These are phyloP conservation scores for Lactarius tabidus DNA, from an alignment of 768 basidiomycete species.

Conservation along the genomic window DNA sequence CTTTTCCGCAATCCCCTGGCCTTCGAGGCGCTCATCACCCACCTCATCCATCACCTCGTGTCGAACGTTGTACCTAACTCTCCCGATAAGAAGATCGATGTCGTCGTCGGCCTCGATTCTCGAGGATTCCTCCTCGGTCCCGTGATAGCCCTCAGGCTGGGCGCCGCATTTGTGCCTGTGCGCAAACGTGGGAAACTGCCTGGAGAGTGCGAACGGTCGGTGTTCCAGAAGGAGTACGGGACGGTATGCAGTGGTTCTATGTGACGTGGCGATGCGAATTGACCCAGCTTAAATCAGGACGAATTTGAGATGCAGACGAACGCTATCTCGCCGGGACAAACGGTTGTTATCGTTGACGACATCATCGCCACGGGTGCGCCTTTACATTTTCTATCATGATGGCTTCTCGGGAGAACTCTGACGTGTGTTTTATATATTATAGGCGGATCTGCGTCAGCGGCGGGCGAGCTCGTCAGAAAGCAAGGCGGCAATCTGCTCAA, in stretches of 20 bases:
- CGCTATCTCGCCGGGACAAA: slow-evolving; percentile 77
- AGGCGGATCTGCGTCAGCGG: slow-evolving; percentile 94
- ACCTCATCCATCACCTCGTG: slow-evolving; percentile 80
- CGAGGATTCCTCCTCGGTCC: slow-evolving; percentile 95
- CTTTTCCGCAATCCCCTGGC: slow-evolving; percentile 80
- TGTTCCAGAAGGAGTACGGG: slow-evolving; percentile 93
- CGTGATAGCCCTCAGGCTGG: slow-evolving; percentile 82
- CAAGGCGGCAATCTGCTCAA: slow-evolving; percentile 83
- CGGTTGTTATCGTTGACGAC: slow-evolving; percentile 87
- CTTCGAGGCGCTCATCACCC: slow-evolving; percentile 88
- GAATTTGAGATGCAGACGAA: slow-evolving; percentile 94
- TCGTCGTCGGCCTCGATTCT: slow-evolving; percentile 92
- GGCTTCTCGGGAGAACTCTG: neutral
- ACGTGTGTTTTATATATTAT: neutral
- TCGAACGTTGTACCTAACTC: slow-evolving; percentile 66
- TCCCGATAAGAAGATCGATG: slow-evolving; percentile 71
- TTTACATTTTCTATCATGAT: neutral
- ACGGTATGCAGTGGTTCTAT: slow-evolving; percentile 43
- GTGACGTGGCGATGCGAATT: neutral
- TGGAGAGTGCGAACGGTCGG: slow-evolving; percentile 67
- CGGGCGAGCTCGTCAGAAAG: slow-evolving; percentile 81
- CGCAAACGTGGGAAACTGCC: slow-evolving; percentile 95
- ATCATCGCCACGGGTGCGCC: slow-evolving; percentile 86
- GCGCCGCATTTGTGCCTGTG: slow-evolving; percentile 94
- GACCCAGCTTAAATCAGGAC: slow-evolving; percentile 50